Base-by-base conservation (phyloP, 2,329 filamentous ascomycete species). In the Achaetomium macrosporum region DNA sequence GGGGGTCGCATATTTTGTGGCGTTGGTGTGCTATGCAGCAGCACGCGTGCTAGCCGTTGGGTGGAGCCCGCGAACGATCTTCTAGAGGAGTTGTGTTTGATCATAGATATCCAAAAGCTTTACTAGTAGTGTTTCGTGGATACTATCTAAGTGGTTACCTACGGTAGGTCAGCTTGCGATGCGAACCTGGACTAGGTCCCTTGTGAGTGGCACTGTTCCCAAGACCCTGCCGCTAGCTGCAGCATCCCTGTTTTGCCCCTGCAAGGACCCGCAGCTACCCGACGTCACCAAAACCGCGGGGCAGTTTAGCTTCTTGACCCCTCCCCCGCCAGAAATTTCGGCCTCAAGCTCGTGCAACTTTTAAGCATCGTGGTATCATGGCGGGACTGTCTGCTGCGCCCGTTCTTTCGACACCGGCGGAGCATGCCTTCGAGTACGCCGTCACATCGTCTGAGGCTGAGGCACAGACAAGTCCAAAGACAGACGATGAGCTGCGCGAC, bases 401-500 rank as follows among this genome's bases (percentile, higher is more conserved):
- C 3, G 77, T 83, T 30, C 76, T 86, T 42, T 85, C 82, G 25
- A 85, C 83, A 0, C 81, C 82, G 25, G 81, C 82, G 43, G 79
- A 83, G 45, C 68, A 81, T 47, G 69, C 82, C 29, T 76, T 82
- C 64, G 77, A 82, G 60, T 72, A 77, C n/a, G 64, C 64, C 29
- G 63, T 54, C 17, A 58, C 57, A 16, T 46, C 59, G 5, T 53
- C 68, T 19, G 57, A 65, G 19, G 61, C 58, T 19, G 64, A 64
- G 10, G 39, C 57, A 61, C 70, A 48, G 60, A 65, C 57, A 59
- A 71, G 59, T 20, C 59, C 59, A 19, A 65, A 65, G 46, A 70
- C 72, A 15, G 83, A 92, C 59, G 82, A 88, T 64, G 87, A 91
- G 64, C 75, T 97, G 30, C 73, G 75, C 51, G 72, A 83, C 39